Percentiles rank a stretch among this genome's conserved stretches.
These are phyloP conservation scores for Suhomyces faveliae DNA, from an alignment of 805 yeast species.

Conservation along the genomic window DNA sequence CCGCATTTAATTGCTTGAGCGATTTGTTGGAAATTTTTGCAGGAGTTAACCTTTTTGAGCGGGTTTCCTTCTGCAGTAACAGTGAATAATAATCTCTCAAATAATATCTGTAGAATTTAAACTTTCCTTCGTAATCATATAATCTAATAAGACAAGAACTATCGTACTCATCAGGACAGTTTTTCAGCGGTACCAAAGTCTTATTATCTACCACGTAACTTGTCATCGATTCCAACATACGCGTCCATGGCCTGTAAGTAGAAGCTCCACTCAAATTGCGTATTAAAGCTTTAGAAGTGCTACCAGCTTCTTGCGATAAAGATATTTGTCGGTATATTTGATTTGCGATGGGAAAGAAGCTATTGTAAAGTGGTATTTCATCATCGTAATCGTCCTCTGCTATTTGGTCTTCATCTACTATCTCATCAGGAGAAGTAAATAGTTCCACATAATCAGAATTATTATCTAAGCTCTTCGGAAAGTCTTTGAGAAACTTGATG, in stretches of 20 bases:
- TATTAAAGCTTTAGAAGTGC: constrained; percentile 56
- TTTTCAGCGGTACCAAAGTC: constrained; percentile 18
- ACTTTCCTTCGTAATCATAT: constrained; percentile 71
- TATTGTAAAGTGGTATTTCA: constrained; percentile 42
- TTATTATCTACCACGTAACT: constrained; percentile 32
- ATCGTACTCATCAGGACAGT: constrained; percentile 27
- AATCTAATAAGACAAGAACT: constrained; percentile 49
- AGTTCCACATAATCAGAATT: constrained; percentile 38
- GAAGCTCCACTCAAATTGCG: constrained; percentile 52
- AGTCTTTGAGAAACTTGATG: constrained; percentile 42
- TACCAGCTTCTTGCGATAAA: constrained; percentile 42
- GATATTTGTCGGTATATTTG: constrained; percentile 57
- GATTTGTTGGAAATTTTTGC: constrained; percentile 7
- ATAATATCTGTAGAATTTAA: constrained; percentile 64
- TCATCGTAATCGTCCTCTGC: constrained; percentile 24
- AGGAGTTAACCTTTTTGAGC: constrained; percentile 7
- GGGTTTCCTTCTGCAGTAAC: constrained; percentile 7
- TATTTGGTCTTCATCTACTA: constrained; percentile 4
- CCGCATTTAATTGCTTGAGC: constrained; percentile 16
- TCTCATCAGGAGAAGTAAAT: constrained; percentile 15
- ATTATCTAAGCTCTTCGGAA: constrained; percentile 48
- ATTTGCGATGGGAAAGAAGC: constrained; percentile 59
- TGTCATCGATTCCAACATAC: constrained; percentile 49
- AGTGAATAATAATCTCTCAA: constrained; percentile 15
- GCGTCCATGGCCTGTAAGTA: constrained; percentile 51